Base-by-base conservation (phyloP, 805 yeast species). In the Scheffersomyces coipomensis region DNA sequence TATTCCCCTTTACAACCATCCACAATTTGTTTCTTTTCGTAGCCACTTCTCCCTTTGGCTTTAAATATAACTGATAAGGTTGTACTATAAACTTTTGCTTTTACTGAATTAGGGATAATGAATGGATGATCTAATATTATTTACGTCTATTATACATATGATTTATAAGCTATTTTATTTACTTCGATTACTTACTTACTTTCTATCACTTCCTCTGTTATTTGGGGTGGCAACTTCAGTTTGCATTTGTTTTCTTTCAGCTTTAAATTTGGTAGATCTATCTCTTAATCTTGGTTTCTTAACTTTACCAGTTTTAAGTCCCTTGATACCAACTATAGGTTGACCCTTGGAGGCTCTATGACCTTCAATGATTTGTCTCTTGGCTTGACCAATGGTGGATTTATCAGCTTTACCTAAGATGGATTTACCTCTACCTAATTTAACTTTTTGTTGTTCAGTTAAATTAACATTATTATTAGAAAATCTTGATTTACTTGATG, bases 391-490 rank as follows among this genome's bases (percentile, higher is more conserved):
- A 7, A 81, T 76, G 17, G 83, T 73, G 25, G 84, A 75, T 52
- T 85, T 78, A 57, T 87, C 97, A 38, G 89, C 86, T 56, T 82
- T 87, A 37, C 91, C 91, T 33, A 89, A 70, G 3, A 85, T 71
- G 40, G 78, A 73, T 53, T 75, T 76, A 16, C 93, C 96, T 60
- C 96, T 78, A 26, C 96, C 96, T 27, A 87, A 61, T 52, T 77
- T 78, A 12, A 95, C 84, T 62, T 74, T 85, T 60, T 86, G 93
- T 30, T 75, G 74, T 30, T 83, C 88, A 19, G 76, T 74, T 37
- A 86, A 64, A 21, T 62, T 57, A n/a, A n/a, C n/a, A n/a, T n/a
- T n/a, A n/a, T n/a, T n/a, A 5, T 43, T 40, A 10, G 40, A 21
- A 18, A 45, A 38, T 18, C 55, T 53, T 7, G 53, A 39, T 39